Conservation (phyloP, 805 yeast genomes). For the Candida ovalis region DNA sequence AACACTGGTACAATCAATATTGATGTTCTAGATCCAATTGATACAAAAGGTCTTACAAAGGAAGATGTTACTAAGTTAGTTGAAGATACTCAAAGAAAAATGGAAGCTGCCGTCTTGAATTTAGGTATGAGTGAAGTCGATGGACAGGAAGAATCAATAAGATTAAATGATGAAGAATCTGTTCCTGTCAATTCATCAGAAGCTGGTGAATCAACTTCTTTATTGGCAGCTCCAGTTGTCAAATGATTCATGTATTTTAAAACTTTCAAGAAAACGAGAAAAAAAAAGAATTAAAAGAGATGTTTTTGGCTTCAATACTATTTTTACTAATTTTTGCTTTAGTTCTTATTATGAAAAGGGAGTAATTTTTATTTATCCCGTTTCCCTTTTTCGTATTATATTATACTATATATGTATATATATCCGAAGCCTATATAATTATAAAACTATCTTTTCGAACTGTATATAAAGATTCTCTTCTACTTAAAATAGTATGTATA, state of each 20-base stretch:
- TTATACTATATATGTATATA: neutral
- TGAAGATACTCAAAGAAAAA: slow-evolving; percentile 50
- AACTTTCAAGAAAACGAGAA: neutral
- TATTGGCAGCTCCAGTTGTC: slow-evolving; percentile 1
- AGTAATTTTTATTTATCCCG: neutral
- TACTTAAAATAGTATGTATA: too few relatives aligned
- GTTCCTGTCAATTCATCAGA: slow-evolving; percentile 1
- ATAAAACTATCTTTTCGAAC: too few relatives aligned
- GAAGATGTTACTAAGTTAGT: slow-evolving; percentile 67
- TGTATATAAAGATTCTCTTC: too few relatives aligned
- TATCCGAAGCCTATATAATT: neutral
- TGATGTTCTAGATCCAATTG: slow-evolving; percentile 77
- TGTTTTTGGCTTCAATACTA: neutral
- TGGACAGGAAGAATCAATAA: slow-evolving; percentile 14
- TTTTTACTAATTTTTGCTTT: neutral
- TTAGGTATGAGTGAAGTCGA: slow-evolving; percentile 41
- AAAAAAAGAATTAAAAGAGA: neutral
- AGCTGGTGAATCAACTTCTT: slow-evolving; percentile 5
- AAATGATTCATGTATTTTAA: neutral
- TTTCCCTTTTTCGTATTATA: neutral
- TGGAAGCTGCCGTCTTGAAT: slow-evolving; percentile 42
- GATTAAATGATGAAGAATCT: slow-evolving; percentile 4
- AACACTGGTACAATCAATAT: slow-evolving; percentile 72
- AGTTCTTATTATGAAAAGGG: neutral
- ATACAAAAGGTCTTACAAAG: slow-evolving; percentile 63